Conservation (phyloP, 2,329 filamentous ascomycete species). For the Cadophora luteo-olivacea region DNA sequence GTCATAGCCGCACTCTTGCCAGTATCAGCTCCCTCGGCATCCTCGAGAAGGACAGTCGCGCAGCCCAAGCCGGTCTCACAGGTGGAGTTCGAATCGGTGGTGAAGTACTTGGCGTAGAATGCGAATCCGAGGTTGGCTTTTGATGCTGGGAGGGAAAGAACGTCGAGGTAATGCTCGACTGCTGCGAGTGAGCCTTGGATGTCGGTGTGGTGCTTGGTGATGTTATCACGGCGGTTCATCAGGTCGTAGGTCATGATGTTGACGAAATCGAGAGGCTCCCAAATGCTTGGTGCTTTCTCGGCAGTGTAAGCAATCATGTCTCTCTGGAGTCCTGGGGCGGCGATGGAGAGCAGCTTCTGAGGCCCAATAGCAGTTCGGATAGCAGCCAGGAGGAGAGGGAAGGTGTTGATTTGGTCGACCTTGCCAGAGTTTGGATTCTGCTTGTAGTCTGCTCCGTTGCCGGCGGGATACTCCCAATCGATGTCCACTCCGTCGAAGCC, state of each 20-base stretch:
- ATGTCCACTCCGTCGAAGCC: constrained; percentile 67
- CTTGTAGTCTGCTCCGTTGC: constrained; percentile 76
- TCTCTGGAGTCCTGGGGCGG: constrained; percentile 66
- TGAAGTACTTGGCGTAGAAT: constrained; percentile 72
- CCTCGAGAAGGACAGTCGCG: constrained; percentile 61
- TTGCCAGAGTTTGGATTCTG: constrained; percentile 65
- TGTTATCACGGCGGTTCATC: constrained; percentile 71
- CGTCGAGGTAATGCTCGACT: constrained; percentile 65
- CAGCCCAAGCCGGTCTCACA: constrained; percentile 58
- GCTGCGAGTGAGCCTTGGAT: constrained; percentile 60
- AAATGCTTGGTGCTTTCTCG: constrained; percentile 64
- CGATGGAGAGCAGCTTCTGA: constrained; percentile 68
- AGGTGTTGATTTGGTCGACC: constrained; percentile 67
- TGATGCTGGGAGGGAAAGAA: constrained; percentile 48
- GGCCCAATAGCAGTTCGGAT: constrained; percentile 63
- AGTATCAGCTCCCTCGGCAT: constrained; percentile 62
- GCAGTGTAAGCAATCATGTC: constrained; percentile 74
- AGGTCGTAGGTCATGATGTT: constrained; percentile 77
- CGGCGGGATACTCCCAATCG: constrained; percentile 47
- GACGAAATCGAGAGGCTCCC: constrained; percentile 66
- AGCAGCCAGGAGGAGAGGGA: constrained; percentile 64
- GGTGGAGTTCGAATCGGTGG: constrained; percentile 50
- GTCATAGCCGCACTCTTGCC: constrained; percentile 35
- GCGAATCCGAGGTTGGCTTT: constrained; percentile 69
- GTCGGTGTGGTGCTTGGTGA: constrained; percentile 69